phyloP scores from a whole-genome alignment of 2,329 filamentous ascomycete species.

The Pseudogymnoascus sp. region DNA sequence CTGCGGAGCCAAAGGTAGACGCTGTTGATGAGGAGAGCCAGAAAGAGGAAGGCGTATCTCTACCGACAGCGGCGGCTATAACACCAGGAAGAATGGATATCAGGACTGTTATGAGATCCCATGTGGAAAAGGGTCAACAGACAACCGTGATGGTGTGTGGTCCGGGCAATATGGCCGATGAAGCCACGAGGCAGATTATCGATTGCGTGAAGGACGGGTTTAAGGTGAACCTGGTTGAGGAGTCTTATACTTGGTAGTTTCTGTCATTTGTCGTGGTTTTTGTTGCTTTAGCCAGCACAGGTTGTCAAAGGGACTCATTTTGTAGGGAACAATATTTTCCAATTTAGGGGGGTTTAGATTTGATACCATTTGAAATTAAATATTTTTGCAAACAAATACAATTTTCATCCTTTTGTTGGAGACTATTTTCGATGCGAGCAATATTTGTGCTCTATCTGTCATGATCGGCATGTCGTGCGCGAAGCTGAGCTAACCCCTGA shows the following conservation, averaged over 20 bases:
- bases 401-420: neutral
- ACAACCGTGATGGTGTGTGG: neutral
- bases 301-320: neutral
- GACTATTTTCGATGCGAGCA: neutral
- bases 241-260: neutral
- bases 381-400: neutral
- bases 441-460: neutral
- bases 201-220: neutral
- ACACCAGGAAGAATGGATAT: constrained; percentile 20
- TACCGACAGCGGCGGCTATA: neutral
- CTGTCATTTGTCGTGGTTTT: neutral
- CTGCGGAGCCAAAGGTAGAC: neutral
- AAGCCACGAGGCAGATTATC: neutral
- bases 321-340: neutral
- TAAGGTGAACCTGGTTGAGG: neutral
- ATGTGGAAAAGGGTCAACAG: constrained; percentile 6
- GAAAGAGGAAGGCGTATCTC: neutral
- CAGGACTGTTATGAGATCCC: constrained; percentile 17
- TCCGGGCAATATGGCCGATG: neutral
- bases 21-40: neutral
- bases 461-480: neutral
- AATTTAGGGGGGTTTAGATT: neutral
- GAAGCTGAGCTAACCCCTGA: neutral
- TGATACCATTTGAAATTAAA: neutral
- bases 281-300: neutral